A percentile compares a stretch with the other conserved stretches of the same genome.
phyloP scores from a whole-genome alignment of 2,329 filamentous ascomycete genomes.

The Pezicula radicicola region DNA sequence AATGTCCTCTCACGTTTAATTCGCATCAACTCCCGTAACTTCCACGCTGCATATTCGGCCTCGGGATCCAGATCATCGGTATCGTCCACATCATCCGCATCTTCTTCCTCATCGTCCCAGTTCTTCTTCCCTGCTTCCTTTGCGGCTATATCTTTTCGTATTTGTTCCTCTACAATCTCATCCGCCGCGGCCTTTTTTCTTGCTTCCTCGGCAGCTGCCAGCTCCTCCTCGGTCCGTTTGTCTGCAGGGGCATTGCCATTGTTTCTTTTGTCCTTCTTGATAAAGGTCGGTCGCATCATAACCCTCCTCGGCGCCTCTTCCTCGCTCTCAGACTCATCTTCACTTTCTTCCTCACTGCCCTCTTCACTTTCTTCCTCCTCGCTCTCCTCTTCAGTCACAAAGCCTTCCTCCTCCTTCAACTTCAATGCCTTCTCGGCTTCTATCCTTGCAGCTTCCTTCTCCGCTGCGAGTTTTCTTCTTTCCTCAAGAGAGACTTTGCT shows the following conservation, averaged over 20 bases:
- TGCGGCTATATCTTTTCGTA: slow-evolving; percentile 76
- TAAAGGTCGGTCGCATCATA: slow-evolving; percentile 62
- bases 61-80: slow-evolving; percentile 83
- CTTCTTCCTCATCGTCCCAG: slow-evolving; percentile 74
- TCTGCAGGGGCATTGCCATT: slow-evolving; percentile 23
- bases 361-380: slow-evolving; percentile 31
- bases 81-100: slow-evolving; percentile 78
- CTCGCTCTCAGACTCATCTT: slow-evolving; percentile 43
- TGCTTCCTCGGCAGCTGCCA: slow-evolving; percentile 53
- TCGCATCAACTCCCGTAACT: slow-evolving; percentile 83
- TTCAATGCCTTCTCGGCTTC: slow-evolving; percentile 40
- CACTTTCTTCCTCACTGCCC: slow-evolving; percentile 23
- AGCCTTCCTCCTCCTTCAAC: slow-evolving; percentile 54
- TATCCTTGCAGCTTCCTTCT: slow-evolving; percentile 42
- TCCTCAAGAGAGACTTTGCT: slow-evolving; percentile 50
- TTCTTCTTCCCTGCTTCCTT: slow-evolving; percentile 74
- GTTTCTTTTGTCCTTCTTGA: slow-evolving; percentile 53
- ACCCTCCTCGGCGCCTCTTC: slow-evolving; percentile 54
- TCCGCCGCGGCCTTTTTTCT: slow-evolving; percentile 71
- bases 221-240: slow-evolving; percentile 37
- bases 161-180: slow-evolving; percentile 81
- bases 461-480: slow-evolving; percentile 42
- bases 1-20: slow-evolving; percentile 82
- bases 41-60: slow-evolving; percentile 90
- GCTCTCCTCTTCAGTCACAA: slow-evolving; percentile 47